Percentiles rank a stretch among this genome's conserved stretches.
Evolutionary conservation across 2,329 filamentous ascomycete species (phyloP).

Genomic region (Sporothrix pallida): DNA sequence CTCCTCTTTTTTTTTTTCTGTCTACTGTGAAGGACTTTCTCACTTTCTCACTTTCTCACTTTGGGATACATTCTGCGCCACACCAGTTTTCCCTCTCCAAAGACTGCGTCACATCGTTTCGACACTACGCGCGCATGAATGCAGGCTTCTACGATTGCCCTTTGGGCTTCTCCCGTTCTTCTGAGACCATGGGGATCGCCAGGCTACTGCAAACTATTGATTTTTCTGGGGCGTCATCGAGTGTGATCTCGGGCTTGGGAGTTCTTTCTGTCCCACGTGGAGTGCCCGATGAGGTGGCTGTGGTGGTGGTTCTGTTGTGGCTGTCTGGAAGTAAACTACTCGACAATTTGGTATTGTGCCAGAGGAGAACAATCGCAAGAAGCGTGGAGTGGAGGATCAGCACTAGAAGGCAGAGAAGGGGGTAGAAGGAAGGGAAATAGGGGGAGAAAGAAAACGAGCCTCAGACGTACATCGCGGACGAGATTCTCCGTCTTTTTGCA

Average conservation of each 20-base stretch:
- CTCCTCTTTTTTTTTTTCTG: background rate
- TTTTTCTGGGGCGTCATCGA: background rate
- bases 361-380: slow-evolving; percentile 14
- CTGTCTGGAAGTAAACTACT: background rate
- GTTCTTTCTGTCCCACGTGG: background rate
- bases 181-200: background rate
- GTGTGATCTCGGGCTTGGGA: background rate
- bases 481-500: background rate
- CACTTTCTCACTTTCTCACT: background rate
- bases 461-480: background rate
- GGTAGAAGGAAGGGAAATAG: background rate
- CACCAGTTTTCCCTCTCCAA: background rate
- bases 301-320: background rate
- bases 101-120: too few relatives aligned
- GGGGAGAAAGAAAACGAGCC: background rate
- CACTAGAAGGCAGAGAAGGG: background rate
- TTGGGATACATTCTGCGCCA: slow-evolving; percentile 5
- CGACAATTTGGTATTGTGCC: background rate
- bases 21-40: background rate
- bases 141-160: slow-evolving; percentile 4
- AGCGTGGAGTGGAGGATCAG: background rate
- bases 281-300: background rate
- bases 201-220: background rate
- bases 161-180: slow-evolving; percentile 10
- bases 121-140: background rate